Evolutionary conservation across 164 flowering plant species (phyloP), one percentile per base, ranked within the genome.

Genomic region (Macadamia tetraphylla): DNA sequence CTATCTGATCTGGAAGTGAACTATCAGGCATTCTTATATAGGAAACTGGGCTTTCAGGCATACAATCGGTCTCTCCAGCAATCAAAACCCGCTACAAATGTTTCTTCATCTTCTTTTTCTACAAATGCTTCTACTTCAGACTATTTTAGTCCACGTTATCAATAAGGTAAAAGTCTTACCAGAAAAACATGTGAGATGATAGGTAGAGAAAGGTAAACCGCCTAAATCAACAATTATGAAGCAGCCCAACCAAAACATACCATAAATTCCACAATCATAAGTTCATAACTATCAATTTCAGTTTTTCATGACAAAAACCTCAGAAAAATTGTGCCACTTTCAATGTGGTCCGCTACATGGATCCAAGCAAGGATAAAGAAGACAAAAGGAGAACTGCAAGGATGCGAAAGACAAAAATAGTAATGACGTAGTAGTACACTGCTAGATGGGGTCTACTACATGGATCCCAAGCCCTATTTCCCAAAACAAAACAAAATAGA

Each of bases 1-100:
- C 75, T 44, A 84, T 71, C 46, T 85, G 79, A 81, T 81, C 77
- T 67, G 70, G 61, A 31, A 84, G 67, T 10, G 86, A 74, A 64
- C 66, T 76, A 78, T 81, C 86, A 29, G 68, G 59, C 35, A 74
- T 63, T 64, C 76, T 69, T 69, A 69, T 69, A 69, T 29, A 64
- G 51, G 3, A 56, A 48, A 58, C 35, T 30, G n/a, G 17, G 29
- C 65, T 53, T 49, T 4, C 35, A 42, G 8, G 30, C 0, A 44
- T 17, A 59, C 35, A 60, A 48, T 3, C 57, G 29, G 42, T n/a
- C 57, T 30, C 55, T 13, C 55, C 55, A 51, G 14, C 46, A 15
- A 17, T 14, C 35, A 29, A 7, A 51, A 53, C 42, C 15, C 40
- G 40, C 31, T 59, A 9, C 40, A 59, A 13, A 30, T 59, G 18